phyloP scores from a whole-genome alignment of 805 yeast species.

The Schizosaccharomyces pombe region DNA sequence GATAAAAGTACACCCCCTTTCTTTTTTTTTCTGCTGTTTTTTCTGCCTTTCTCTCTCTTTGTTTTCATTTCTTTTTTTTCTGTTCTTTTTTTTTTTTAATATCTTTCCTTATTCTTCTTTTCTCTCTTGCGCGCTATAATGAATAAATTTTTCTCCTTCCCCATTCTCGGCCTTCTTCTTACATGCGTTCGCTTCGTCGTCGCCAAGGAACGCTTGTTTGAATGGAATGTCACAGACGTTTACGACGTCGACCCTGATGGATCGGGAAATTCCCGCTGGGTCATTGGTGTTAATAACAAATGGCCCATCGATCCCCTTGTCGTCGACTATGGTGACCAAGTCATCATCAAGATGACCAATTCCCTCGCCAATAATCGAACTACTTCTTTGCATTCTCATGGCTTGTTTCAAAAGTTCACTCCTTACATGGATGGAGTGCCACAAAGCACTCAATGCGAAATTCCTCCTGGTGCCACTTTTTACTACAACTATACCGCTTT shows the following conservation, averaged over 20 bases:
- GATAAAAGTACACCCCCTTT: no score
- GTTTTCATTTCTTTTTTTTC: background rate
- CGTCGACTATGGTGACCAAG: conserved; percentile 42
- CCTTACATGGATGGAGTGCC: conserved; percentile 80
- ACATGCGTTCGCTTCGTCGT: background rate
- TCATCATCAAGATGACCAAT: conserved; percentile 50
- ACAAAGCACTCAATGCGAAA: conserved; percentile 72
- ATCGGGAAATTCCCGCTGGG: conserved; percentile 9
- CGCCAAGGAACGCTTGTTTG: background rate
- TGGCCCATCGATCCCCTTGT: conserved; percentile 55
- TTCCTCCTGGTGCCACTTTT: conserved; percentile 51
- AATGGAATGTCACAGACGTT: conserved; percentile 4
- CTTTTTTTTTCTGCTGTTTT: background rate
- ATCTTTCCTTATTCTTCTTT: background rate
- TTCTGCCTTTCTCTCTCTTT: background rate
- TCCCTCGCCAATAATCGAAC: conserved; percentile 32
- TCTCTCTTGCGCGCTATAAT: background rate
- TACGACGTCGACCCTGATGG: background rate
- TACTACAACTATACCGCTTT: conserved; percentile 73
- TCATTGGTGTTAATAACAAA: conserved; percentile 41
- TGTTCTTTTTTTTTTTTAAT: no score
- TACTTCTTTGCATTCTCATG: conserved; percentile 83
- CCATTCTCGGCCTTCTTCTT: background rate
- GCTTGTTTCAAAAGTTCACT: conserved; percentile 60
- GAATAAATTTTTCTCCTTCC: no score